Base-by-base conservation (phyloP, 2,329 filamentous ascomycete species). In the Trichoderma afroharzianum region DNA sequence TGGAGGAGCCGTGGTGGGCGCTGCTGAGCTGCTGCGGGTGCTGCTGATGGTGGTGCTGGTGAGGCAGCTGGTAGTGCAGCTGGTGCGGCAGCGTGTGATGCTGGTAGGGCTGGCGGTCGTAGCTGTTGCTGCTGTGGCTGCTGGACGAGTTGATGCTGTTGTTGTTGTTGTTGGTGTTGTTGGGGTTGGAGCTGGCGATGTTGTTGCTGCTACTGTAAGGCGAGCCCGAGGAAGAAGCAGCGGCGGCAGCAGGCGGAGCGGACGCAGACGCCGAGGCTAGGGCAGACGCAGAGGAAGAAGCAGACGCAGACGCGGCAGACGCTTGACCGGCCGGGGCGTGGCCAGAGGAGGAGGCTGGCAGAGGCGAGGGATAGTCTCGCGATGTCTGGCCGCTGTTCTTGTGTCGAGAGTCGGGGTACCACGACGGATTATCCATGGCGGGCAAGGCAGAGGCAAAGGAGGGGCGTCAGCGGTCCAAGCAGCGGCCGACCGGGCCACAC, bases 341-440 rank as follows among this genome's bases (percentile, higher is more conserved):
- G 64, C 64, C 63, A 43, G 63, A 30, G 55, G 36, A 26, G 43
- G 68, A 55, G 43, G 61, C 33, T 15, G 58, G 61, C 36, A 72
- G 66, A 28, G 66, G 53, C 28, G 75, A 76, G 59, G 83, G 78
- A 79, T 86, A 87, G 76, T 88, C 83, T 78, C 83, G 81, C 73
- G 85, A 81, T 62, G 39, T 83, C 74, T 86, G 82, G 71, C 75
- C 74, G 74, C 72, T 80, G 75, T 86, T 85, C 81, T 88, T 90
- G 81, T 43, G 59, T 43, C 90, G 86, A 78, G 90, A 85, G 81
- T 92, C 90, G 80, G 87, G 83, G 82, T 93, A 93, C 90, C 90
- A 92, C 77, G 91, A 80, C 70, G 81, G 82, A 61, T 68, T 59
- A 80, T 87, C 85, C 85, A 87, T 87, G 78, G 77, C 75, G 73